Percentiles rank a stretch among this genome's conserved stretches.
These are phyloP conservation scores for Asclepias syriaca DNA, from an alignment of 257 asterid species.

Conservation along the genomic window DNA sequence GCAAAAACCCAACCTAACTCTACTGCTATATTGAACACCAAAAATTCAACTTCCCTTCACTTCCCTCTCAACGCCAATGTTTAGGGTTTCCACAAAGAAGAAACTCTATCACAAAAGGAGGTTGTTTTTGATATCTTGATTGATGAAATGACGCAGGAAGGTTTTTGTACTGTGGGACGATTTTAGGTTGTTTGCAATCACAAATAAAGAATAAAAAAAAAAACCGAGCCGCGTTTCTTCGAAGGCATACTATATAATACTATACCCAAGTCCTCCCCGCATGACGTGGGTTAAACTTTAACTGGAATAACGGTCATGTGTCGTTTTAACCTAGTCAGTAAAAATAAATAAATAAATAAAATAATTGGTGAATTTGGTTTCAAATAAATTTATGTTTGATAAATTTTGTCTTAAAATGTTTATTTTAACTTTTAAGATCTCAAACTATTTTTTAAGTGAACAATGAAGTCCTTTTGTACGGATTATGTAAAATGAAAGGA, in stretches of 20 bases:
- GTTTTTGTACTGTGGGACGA: not conserved
- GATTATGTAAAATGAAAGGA: too few species aligned
- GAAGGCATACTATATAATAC: constrained; percentile 14
- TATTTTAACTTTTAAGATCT: too few species aligned
- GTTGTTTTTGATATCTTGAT: not conserved
- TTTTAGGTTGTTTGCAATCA: constrained; percentile 5
- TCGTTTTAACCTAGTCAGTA: constrained; percentile 3
- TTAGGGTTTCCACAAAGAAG: constrained; percentile 22
- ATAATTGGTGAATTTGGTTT: too few species aligned
- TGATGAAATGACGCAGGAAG: not conserved
- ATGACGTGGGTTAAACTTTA: constrained; percentile 19
- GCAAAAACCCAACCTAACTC: not conserved
- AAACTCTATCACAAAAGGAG: not conserved
- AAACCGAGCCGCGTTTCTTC: constrained; percentile 40
- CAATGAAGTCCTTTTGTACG: too few species aligned
- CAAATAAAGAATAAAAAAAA: constrained; percentile 5
- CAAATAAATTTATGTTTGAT: too few species aligned
- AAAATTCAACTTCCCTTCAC: not conserved
- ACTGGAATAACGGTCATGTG: constrained; percentile 72
- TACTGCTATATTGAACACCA: not conserved
- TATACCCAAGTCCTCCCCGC: not conserved
- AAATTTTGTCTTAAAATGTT: too few species aligned
- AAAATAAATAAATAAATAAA: not conserved
- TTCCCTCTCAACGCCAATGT: not conserved
- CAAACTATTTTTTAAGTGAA: too few species aligned